A percentile compares a stretch with the other conserved stretches of the same genome.
Conservation (phyloP, 768 basidiomycete genomes). For the Chalciporus chontae region DNA sequence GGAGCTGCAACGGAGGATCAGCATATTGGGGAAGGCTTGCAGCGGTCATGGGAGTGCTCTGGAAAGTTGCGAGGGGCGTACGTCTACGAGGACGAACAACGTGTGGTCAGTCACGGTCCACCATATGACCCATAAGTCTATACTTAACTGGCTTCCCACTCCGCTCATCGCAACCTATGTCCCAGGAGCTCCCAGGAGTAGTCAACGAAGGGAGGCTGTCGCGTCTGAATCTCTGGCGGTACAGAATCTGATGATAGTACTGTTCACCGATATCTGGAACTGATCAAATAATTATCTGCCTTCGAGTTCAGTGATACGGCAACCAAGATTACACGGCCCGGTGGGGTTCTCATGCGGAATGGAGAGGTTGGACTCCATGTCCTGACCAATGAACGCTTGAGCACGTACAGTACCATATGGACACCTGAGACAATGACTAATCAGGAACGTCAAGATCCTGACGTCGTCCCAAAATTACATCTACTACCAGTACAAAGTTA, state of each 20-base stretch:
- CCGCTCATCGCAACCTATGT: constrained; percentile 19
- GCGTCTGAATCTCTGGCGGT: neutral
- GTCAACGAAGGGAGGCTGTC: neutral
- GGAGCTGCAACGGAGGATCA: constrained; percentile 32
- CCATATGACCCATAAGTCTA: constrained; percentile 31
- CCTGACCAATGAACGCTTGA: no score
- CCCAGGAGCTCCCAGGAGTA: constrained; percentile 1
- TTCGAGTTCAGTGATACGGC: neutral
- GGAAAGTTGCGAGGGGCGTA: constrained; percentile 15
- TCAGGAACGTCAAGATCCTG: neutral
- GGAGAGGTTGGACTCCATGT: neutral
- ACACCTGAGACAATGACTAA: constrained; percentile 13
- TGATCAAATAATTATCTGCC: neutral
- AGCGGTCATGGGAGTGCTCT: constrained; percentile 46
- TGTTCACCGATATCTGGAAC: neutral
- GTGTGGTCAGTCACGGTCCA: constrained; percentile 16
- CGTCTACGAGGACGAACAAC: constrained; percentile 10
- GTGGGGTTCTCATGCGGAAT: constrained; percentile 2
- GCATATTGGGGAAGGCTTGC: constrained; percentile 51
- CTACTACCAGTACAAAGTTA: no score
- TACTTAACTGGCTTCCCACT: constrained; percentile 35
- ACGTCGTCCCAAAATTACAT: no score
- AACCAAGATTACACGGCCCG: neutral
- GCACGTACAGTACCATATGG: constrained; percentile 6
- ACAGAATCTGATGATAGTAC: neutral